phyloP scores from a whole-genome alignment of 139 green algal genomes.

The Picochlorum sp. region DNA sequence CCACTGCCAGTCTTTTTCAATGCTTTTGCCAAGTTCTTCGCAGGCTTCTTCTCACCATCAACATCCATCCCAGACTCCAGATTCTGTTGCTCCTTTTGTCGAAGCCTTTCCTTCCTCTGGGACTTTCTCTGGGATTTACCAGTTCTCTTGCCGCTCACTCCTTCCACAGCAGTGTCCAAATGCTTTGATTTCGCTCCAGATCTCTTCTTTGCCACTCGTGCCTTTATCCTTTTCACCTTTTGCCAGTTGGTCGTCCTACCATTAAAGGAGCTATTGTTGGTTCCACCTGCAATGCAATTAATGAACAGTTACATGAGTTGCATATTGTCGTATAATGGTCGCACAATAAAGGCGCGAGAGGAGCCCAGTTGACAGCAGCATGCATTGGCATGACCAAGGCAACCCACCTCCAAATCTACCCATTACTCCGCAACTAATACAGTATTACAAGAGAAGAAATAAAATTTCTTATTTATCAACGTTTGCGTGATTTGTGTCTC shows the following conservation, averaged over 20 bases:
- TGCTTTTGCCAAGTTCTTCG: background rate
- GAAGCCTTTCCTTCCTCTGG: slow-evolving; percentile 16
- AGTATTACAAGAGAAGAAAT: no score
- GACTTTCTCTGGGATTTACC: slow-evolving; percentile 24
- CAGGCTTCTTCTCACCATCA: slow-evolving; percentile 19
- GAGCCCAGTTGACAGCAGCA: no score
- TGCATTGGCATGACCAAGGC: no score
- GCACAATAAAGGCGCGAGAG: no score
- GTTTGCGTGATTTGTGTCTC: slow-evolving; percentile 26
- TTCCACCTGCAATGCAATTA: slow-evolving; percentile 1
- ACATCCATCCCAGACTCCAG: slow-evolving; percentile 33
- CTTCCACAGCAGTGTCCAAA: slow-evolving; percentile 2
- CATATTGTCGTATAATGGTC: no score
- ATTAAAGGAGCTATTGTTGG: slow-evolving; percentile 20
- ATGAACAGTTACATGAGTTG: no score
- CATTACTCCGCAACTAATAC: no score
- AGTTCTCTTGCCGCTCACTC: slow-evolving; percentile 20
- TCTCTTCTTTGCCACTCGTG: slow-evolving; percentile 19
- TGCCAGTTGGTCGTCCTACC: slow-evolving; percentile 20
- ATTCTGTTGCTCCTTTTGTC: slow-evolving; percentile 38
- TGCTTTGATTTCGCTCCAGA: slow-evolving; percentile 1
- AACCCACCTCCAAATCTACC: no score
- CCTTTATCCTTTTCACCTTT: slow-evolving; percentile 19
- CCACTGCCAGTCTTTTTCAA: slow-evolving; percentile 4
- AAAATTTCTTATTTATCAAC: slow-evolving; percentile 11